These are phyloP conservation scores for Hypocreales sp. DNA, from an alignment of 2,329 filamentous ascomycete species.

Conservation along the genomic window DNA sequence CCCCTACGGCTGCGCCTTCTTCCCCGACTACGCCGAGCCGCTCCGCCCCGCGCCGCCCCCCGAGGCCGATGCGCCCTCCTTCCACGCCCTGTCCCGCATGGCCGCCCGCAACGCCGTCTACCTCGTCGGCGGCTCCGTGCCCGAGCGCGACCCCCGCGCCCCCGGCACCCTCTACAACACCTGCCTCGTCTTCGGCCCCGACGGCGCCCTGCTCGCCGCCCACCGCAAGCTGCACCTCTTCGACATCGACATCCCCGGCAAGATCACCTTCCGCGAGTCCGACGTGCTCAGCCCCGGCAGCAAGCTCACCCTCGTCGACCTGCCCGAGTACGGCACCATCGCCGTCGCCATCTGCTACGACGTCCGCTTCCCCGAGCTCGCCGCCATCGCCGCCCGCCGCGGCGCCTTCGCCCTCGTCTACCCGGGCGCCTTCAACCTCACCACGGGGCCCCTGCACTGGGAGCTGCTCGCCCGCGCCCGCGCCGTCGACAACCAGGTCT, in stretches of 20 bases:
- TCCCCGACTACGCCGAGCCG: constrained; percentile 81
- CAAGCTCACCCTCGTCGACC: constrained; percentile 69
- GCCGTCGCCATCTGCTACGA: constrained; percentile 95
- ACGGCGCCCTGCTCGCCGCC: constrained; percentile 64
- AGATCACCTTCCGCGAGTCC: constrained; percentile 81
- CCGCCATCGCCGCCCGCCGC: constrained; percentile 70
- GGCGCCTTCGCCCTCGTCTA: constrained; percentile 84
- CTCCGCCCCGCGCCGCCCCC: constrained; percentile 64
- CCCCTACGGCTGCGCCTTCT: constrained; percentile 82
- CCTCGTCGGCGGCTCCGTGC: constrained; percentile 83
- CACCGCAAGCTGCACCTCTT: constrained; percentile 95
- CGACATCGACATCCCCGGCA: constrained; percentile 93
- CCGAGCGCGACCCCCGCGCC: constrained; percentile 51
- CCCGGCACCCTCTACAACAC: constrained; percentile 76
- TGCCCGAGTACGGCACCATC: constrained; percentile 79
- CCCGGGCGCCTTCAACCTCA: constrained; percentile 93
- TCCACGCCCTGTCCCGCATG: constrained; percentile 66
- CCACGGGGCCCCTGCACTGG: constrained; percentile 89
- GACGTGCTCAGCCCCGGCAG: constrained; percentile 79
- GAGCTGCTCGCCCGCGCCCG: constrained; percentile 64
- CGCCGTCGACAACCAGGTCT: constrained; percentile 87
- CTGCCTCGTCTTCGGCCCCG: constrained; percentile 64
- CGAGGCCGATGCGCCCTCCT: constrained; percentile 59
- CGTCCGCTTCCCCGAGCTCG: constrained; percentile 88
- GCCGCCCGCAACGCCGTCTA: constrained; percentile 67